Base-by-base conservation (phyloP, 129 eudicot species). In the Helichrysum umbraculigerum region DNA sequence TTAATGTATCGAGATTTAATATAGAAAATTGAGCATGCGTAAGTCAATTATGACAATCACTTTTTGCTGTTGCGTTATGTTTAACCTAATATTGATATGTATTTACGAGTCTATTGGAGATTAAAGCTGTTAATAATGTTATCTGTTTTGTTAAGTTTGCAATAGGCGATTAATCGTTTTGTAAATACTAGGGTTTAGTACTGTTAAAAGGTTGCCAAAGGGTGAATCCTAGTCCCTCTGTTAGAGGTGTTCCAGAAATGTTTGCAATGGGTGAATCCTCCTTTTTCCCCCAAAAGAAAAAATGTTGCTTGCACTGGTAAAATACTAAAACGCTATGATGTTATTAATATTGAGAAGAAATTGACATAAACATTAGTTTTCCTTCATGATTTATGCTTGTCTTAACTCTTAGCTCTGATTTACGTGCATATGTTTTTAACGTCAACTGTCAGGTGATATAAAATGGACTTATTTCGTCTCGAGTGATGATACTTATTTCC, bases 401-500 rank as follows among this genome's bases (percentile, higher is more conserved):
- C 28, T 25, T 25, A 25, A 25, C 28, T 25, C 28, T 25, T 25
- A 39, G 66, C 66, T 22, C 30, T 11, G 0, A 10, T 60, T 1
- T 10, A 12, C 17, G 5, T 5, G 58, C 29, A 15, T 42, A 16
- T 29, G 12, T 47, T 9, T 63, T 41, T 1, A 25, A 25, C 1
- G 28, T 0, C 6, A 77, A 14, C 28, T 25, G 47, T 30, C 17
- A 70, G 28, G 34, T 56, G 21, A 54, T 50, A 47, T 62, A 51
- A 70, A 35, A 60, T 69, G 73, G 37, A 70, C 47, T 71, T 52
- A 15, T 11, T 32, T 68, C 42, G 6, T 63, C 50, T 25, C 14
- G 2, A 30, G 3, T 35, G 72, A 34, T 28, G 6, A 28, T 25
- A 9, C 41, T 62, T 61, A 34, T 28, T 37, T 56, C 34, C 25